Evolutionary conservation across 1,284 basidiomycete genomes (phyloP).

Genomic region (Anthracocystis panici-leucophaei): DNA sequence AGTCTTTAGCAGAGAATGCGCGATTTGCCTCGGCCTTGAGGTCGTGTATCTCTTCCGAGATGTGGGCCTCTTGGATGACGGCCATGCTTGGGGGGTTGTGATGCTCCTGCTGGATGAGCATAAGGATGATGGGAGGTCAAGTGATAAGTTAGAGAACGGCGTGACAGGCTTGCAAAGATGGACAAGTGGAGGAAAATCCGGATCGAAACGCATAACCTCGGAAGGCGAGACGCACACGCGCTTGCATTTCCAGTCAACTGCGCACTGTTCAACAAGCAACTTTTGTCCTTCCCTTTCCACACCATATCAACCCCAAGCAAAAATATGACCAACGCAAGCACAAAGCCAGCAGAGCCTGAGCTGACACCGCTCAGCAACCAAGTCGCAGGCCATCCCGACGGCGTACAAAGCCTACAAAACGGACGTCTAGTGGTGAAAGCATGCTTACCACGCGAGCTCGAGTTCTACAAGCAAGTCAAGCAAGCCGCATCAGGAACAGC

Average conservation of each 20-base stretch:
- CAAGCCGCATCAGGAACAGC: constrained; percentile 68
- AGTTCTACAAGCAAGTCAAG: constrained; percentile 81
- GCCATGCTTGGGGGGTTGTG: constrained; percentile 16
- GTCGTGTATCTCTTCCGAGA: constrained; percentile 43
- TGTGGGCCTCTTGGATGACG: constrained; percentile 29
- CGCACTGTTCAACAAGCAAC: constrained; percentile 16
- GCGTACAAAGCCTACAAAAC: constrained; percentile 79
- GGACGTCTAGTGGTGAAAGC: constrained; percentile 87
- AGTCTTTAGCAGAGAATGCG: constrained; percentile 41
- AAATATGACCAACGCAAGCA: neutral
- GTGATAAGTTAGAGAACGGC: neutral
- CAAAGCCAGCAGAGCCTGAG: neutral
- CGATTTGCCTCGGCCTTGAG: constrained; percentile 56
- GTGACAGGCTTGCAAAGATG: neutral
- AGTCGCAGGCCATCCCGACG: constrained; percentile 86
- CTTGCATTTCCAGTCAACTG: neutral
- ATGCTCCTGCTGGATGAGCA: neutral
- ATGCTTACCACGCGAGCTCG: constrained; percentile 78
- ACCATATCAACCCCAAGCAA: neutral
- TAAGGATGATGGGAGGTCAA: neutral
- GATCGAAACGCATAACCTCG: constrained; percentile 7
- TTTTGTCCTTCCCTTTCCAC: neutral
- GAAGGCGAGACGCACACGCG: constrained; percentile 13
- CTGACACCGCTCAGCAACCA: constrained; percentile 75
- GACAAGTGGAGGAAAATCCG: constrained; percentile 2